These are phyloP conservation scores for Imleria badia DNA, from an alignment of 768 basidiomycete genomes.

Conservation along the genomic window DNA sequence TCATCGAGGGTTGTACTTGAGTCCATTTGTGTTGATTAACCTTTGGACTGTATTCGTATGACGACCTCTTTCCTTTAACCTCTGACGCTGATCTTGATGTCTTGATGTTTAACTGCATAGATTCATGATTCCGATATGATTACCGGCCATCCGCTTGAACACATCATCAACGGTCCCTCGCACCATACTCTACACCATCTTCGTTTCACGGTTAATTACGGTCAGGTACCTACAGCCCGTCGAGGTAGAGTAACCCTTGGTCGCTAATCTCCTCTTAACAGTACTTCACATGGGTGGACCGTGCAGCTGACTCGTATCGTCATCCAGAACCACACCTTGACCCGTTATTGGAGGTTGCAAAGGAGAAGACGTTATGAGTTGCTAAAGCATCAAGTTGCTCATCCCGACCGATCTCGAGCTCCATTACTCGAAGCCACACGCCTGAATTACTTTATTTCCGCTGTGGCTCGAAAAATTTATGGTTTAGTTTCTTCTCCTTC, in stretches of 20 bases:
- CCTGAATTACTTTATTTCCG: no score
- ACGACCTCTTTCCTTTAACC: conserved; percentile 3
- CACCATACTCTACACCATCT: conserved; percentile 97
- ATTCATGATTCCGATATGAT: conserved; percentile 99
- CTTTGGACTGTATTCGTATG: conserved; percentile 89
- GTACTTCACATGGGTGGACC: conserved; percentile 98
- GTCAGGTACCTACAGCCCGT: conserved; percentile 59
- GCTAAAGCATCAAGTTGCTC: not conserved
- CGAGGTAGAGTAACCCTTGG: not conserved
- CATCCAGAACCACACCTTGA: conserved; percentile 83
- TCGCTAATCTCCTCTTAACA: conserved; percentile 36
- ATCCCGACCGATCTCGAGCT: conserved; percentile 11
- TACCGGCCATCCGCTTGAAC: conserved; percentile 84
- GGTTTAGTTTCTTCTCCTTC: no score
- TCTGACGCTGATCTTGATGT: not conserved
- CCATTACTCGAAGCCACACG: conserved; percentile 8
- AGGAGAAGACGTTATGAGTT: conserved; percentile 27
- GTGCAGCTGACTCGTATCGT: conserved; percentile 80
- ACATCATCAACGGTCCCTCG: conserved; percentile 94
- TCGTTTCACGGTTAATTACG: conserved; percentile 96
- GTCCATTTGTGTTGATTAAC: conserved; percentile 88
- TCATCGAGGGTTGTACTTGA: conserved; percentile 77
- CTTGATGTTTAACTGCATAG: conserved; percentile 44
- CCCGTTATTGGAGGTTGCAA: conserved; percentile 65
- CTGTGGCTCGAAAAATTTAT: no score